Percentiles rank a stretch among this genome's conserved stretches.
phyloP scores from a whole-genome alignment of 768 basidiomycete genomes.

The Candolleomyces aberdarensis region DNA sequence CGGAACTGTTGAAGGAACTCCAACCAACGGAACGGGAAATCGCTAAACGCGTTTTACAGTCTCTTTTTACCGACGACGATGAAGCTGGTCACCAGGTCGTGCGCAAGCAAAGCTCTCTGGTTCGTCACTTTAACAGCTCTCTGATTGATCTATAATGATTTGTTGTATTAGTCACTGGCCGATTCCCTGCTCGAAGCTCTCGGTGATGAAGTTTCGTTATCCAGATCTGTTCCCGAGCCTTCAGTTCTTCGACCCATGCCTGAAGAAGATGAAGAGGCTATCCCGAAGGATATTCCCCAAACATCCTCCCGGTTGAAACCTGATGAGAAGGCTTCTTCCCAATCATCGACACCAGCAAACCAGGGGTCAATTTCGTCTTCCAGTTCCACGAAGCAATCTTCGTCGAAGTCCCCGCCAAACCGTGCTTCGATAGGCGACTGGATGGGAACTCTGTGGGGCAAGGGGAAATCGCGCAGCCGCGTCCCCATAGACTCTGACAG shows the following conservation, averaged over 20 bases:
- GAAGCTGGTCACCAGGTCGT: conserved; percentile 46
- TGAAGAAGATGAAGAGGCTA: conserved; percentile 22
- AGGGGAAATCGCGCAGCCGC: conserved; percentile 37
- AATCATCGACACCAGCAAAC: background rate
- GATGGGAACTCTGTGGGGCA: conserved; percentile 75
- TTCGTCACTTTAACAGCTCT: conserved; percentile 28
- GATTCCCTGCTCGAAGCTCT: conserved; percentile 58
- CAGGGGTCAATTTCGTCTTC: background rate
- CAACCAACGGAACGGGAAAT: conserved; percentile 61
- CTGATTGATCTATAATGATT: background rate
- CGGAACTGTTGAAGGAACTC: conserved; percentile 55
- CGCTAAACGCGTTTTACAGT: conserved; percentile 63
- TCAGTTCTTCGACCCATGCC: conserved; percentile 31
- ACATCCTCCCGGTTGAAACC: background rate
- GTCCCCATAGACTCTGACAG: conserved; percentile 17
- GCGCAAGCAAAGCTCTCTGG: conserved; percentile 57
- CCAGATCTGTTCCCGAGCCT: conserved; percentile 32
- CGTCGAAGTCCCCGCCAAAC: conserved; percentile 30
- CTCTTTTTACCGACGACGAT: conserved; percentile 57
- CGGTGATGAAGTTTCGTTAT: conserved; percentile 40
- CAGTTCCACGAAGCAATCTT: background rate
- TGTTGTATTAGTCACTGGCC: conserved; percentile 38
- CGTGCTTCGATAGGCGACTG: conserved; percentile 64
- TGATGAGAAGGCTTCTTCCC: background rate
- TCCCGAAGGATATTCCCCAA: background rate